phyloP scores from a whole-genome alignment of 257 asterid species.

The Gentiana dahurica region DNA sequence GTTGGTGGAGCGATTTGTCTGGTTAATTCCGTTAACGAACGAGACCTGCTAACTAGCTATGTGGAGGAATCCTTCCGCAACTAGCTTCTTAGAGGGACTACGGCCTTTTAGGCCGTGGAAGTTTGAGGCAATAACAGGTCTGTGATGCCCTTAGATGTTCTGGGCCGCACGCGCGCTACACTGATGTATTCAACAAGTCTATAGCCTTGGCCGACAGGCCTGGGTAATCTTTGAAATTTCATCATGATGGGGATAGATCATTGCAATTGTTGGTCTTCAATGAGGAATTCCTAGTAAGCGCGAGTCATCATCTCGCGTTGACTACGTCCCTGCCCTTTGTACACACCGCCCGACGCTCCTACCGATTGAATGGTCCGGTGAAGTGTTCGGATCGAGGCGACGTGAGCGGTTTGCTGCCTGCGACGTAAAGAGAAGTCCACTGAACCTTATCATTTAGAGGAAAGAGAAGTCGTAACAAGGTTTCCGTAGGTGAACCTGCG shows the following conservation, averaged over 20 bases:
- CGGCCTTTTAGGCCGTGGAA: constrained; percentile 1
- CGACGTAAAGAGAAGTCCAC: not conserved
- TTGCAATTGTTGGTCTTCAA: constrained; percentile 9
- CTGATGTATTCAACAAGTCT: constrained; percentile 29
- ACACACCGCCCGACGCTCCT: no score
- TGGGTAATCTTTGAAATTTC: constrained; percentile 29
- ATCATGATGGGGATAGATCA: constrained; percentile 26
- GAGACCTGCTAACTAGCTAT: constrained; percentile 1
- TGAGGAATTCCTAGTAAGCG: constrained; percentile 11
- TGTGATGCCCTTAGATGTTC: not conserved
- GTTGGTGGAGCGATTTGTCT: no score
- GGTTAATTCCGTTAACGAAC: no score
- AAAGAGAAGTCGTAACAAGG: constrained; percentile 25
- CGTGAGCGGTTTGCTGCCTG: no score
- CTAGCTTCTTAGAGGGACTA: constrained; percentile 5
- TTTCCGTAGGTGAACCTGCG: constrained; percentile 25
- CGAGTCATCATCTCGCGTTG: constrained; percentile 13
- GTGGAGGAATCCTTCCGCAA: not conserved
- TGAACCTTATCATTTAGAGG: constrained; percentile 16
- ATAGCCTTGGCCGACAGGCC: constrained; percentile 41
- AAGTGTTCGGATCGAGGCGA: no score
- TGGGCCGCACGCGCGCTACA: constrained; percentile 28
- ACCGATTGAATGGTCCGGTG: no score
- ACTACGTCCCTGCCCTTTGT: not conserved
- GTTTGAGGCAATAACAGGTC: not conserved